Evolutionary conservation across 768 basidiomycete species (phyloP).

Genomic region (Paxillus ammoniavirescens): DNA sequence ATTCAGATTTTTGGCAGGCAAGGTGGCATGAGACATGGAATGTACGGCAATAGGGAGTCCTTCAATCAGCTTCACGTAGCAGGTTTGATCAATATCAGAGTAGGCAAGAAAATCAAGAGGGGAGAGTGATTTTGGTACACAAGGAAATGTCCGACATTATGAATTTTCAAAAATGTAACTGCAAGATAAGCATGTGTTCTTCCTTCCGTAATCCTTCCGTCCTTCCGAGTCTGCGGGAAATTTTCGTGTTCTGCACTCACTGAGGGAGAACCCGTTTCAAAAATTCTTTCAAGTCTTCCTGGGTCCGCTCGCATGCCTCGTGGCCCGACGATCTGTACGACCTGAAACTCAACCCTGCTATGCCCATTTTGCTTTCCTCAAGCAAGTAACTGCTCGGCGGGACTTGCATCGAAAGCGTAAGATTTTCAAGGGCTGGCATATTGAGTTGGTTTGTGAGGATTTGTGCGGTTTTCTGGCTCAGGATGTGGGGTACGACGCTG

Average conservation of each 20-base stretch:
- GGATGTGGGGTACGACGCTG: slow-evolving; percentile 61
- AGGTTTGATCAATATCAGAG: too few relatives aligned
- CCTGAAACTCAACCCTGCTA: slow-evolving; percentile 61
- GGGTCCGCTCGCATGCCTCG: slow-evolving; percentile 58
- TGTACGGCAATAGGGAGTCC: too few relatives aligned
- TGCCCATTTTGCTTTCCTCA: slow-evolving; percentile 17
- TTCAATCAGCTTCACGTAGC: too few relatives aligned
- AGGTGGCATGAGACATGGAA: too few relatives aligned
- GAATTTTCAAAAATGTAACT: too few relatives aligned
- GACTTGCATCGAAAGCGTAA: slow-evolving; percentile 33
- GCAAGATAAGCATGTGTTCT: neutral
- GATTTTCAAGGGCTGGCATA: slow-evolving; percentile 38
- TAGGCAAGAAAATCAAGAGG: too few relatives aligned
- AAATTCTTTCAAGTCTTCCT: slow-evolving; percentile 71
- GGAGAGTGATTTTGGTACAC: too few relatives aligned
- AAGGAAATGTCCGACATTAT: neutral
- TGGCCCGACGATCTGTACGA: slow-evolving; percentile 70
- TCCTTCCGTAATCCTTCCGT: neutral
- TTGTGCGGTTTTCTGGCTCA: slow-evolving; percentile 54
- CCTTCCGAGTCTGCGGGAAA: neutral
- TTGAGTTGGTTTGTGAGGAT: slow-evolving; percentile 55
- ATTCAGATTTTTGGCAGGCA: too few relatives aligned
- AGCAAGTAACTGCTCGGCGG: slow-evolving; percentile 20
- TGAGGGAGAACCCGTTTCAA: slow-evolving; percentile 56
- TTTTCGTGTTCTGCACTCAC: slow-evolving; percentile 4